Conservation (phyloP, 148 eudicot species). For the Camellia lanceoleosa region DNA sequence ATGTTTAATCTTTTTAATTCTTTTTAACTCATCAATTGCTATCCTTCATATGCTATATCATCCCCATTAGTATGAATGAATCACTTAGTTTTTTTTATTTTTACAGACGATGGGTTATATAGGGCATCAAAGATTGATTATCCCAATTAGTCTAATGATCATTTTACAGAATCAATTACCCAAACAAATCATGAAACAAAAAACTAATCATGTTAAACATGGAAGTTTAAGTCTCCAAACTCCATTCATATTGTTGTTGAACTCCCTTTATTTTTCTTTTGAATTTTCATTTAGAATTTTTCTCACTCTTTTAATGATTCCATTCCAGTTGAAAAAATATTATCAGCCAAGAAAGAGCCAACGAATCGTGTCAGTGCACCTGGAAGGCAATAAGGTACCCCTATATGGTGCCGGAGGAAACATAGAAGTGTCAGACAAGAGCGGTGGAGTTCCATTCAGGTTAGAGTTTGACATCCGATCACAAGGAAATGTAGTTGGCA, state of each 20-base stretch:
- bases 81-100: no score
- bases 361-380: conserved; percentile 22
- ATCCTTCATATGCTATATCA: no score
- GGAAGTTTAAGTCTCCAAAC: background rate
- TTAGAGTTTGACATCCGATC: conserved; percentile 46
- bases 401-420: conserved; percentile 69
- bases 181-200: background rate
- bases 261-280: background rate
- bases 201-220: background rate
- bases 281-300: background rate
- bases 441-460: conserved; percentile 41
- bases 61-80: no score
- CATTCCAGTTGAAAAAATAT: conserved; percentile 41
- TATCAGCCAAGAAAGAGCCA: conserved; percentile 61
- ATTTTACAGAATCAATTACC: background rate
- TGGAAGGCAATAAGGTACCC: conserved; percentile 49
- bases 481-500: conserved; percentile 51
- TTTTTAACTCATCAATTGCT: no score
- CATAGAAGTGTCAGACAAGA: conserved; percentile 24
- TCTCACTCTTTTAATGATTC: background rate
- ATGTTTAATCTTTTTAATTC: no score
- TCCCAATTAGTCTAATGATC: background rate
- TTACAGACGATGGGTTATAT: no score
- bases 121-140: no score
- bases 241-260: background rate